Evolutionary conservation across 2,329 filamentous ascomycete genomes (phyloP), one percentile per base, ranked within the genome.

Genomic region (Fusarium praegraminearum): DNA sequence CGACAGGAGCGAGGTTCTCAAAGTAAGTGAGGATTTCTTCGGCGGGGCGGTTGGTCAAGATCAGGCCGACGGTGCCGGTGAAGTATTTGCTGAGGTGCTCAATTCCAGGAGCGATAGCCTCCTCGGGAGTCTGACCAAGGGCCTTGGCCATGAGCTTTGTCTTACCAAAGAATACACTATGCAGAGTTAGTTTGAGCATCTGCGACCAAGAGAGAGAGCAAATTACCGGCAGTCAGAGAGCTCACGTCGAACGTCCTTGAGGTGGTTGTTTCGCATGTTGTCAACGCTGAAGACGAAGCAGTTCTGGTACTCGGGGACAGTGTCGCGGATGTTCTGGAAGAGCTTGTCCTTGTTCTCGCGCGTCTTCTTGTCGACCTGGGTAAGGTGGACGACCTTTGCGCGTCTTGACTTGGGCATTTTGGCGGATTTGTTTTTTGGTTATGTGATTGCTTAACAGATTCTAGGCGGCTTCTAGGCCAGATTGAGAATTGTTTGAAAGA

Each of bases 71-170:
- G 75, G 92, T 91, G 76, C 96, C 96, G 73, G 86, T 82, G 53
- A 98, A 85, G 84, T 93, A 87, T 46, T 84, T 83, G 22, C 87
- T 83, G 62, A 98, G 89, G 68, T 83, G 82, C 78, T 93, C 85
- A 76, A 96, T 89, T 78, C 93, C 93, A 45, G 92, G 88, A 73
- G 93, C 92, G 81, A 92, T 88, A 82, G 94, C 93, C 76, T 93
- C 91, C 77, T 92, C 91, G 72, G 90, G 86, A 56, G 86, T 90
- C 70, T 88, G 87, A 78, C 96, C 96, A 28, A 99, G 91, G 60
- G 96, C 94, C 83, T 96, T 95, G 75, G 93, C 90, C 94, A 98
- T 98, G 80, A 99, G 94, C 84, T 98, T 98, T 64, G 95, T 98
- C 85, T 98, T 99, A 83, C 95, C 96, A 82, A 98, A 98, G 89